These are phyloP conservation scores for Xylariaceae sp. DNA, from an alignment of 2,329 filamentous ascomycete genomes.

Conservation along the genomic window DNA sequence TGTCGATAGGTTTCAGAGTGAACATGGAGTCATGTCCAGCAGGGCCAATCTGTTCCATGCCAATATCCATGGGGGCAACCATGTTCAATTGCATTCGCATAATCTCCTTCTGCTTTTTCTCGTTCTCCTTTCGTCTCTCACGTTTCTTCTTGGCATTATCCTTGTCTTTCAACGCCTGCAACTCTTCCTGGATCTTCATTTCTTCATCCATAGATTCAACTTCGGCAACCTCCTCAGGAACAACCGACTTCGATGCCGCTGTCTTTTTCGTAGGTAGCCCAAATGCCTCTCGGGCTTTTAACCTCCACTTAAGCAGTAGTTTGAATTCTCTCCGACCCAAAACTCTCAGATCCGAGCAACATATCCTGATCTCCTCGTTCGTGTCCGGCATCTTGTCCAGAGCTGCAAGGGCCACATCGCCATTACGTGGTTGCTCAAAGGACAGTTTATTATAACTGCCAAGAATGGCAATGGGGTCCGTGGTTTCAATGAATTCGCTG, in stretches of 20 bases:
- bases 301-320: constrained; percentile 81
- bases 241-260: constrained; percentile 48
- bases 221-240: constrained; percentile 71
- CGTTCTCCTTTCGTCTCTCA: constrained; percentile 84
- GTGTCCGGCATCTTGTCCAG: constrained; percentile 86
- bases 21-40: constrained; percentile 85
- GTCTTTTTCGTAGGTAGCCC: constrained; percentile 79
- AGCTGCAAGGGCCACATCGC: constrained; percentile 84
- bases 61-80: constrained; percentile 93
- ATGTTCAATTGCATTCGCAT: constrained; percentile 98
- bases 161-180: constrained; percentile 80
- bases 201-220: constrained; percentile 95
- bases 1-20: constrained; percentile 78
- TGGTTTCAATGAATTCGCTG: constrained; percentile 91
- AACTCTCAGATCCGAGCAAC: constrained; percentile 84
- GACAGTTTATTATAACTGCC: constrained; percentile 82
- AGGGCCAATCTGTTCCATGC: constrained; percentile 82
- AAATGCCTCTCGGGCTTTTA: constrained; percentile 88
- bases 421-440: constrained; percentile 78
- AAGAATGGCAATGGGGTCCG: constrained; percentile 89
- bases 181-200: constrained; percentile 82
- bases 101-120: constrained; percentile 91
- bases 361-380: constrained; percentile 76
- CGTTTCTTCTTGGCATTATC: constrained; percentile 78
- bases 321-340: constrained; percentile 95